Percentiles rank a stretch among this genome's conserved stretches.
phyloP scores from a whole-genome alignment of 306 rosid genomes.

The Lathyrus sativus region DNA sequence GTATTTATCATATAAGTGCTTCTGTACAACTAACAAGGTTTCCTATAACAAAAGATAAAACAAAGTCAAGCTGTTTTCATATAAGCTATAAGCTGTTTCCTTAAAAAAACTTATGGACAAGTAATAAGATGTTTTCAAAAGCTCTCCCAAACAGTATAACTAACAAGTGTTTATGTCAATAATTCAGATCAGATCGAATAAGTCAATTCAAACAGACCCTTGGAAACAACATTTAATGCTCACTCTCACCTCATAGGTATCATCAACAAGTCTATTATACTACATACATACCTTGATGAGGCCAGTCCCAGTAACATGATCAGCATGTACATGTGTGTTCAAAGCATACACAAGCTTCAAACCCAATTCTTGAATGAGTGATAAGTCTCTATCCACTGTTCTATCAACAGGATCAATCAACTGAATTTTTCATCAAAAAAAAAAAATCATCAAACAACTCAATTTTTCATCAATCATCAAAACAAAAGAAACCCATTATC shows the following conservation, averaged over 20 bases:
- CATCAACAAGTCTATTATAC: conserved; percentile 31
- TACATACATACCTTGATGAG: conserved; percentile 56
- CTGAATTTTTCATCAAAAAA: conserved; percentile 43
- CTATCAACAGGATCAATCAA: conserved; percentile 97
- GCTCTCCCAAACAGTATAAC: not conserved
- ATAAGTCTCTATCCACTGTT: conserved; percentile 85
- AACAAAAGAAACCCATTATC: conserved; percentile 18
- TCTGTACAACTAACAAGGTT: not conserved
- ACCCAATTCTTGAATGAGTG: conserved; percentile 70
- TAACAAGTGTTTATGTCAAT: not conserved
- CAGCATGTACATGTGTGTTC: conserved; percentile 99
- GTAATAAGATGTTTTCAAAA: not conserved
- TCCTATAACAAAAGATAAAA: too few species aligned
- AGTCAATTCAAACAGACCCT: not conserved
- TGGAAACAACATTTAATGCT: not conserved
- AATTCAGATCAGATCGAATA: not conserved
- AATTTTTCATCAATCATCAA: not conserved
- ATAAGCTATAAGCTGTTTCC: not conserved
- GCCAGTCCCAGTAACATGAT: conserved; percentile 95
- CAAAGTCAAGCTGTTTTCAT: too few species aligned
- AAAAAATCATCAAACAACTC: conserved; percentile 58
- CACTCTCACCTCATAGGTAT: not conserved
- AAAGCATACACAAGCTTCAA: conserved; percentile 74
- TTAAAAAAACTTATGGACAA: not conserved
- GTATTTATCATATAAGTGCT: not conserved